Conservation (phyloP, 2,329 filamentous ascomycete genomes). For the Colletotrichum sp. region DNA sequence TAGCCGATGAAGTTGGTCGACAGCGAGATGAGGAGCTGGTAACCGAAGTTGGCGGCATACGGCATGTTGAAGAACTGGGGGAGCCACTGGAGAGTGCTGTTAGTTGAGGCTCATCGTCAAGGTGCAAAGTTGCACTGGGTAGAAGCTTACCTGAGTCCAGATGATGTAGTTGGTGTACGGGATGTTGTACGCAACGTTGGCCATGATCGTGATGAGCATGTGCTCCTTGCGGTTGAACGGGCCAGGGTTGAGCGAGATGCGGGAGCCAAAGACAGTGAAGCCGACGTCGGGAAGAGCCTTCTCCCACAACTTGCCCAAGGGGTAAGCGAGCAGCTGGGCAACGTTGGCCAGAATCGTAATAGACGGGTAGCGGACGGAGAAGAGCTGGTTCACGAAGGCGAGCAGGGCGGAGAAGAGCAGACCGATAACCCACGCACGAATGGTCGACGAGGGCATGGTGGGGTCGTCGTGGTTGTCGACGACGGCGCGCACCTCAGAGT, state of each 20-base stretch:
- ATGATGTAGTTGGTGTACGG: conserved; percentile 50
- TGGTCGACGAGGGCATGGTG: conserved; percentile 37
- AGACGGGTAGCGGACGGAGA: conserved; percentile 39
- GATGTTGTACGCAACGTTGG: conserved; percentile 50
- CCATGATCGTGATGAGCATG: conserved; percentile 57
- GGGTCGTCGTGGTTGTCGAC: conserved; percentile 44
- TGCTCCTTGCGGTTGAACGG: conserved; percentile 60
- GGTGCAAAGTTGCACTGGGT: not conserved
- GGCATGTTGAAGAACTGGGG: conserved; percentile 47
- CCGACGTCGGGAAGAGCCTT: conserved; percentile 35
- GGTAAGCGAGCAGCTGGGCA: conserved; percentile 41
- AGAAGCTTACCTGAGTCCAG: conserved; percentile 40
- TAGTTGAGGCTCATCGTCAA: not conserved
- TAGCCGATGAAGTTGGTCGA: conserved; percentile 54
- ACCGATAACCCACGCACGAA: conserved; percentile 39
- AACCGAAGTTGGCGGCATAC: conserved; percentile 45
- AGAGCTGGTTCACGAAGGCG: conserved; percentile 39
- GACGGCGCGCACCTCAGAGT: conserved; percentile 42
- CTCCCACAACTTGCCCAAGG: conserved; percentile 38
- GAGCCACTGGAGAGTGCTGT: conserved; percentile 21
- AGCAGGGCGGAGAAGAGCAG: conserved; percentile 35
- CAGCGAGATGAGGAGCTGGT: conserved; percentile 50
- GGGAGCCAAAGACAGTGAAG: conserved; percentile 34
- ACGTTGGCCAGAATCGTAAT: conserved; percentile 41
- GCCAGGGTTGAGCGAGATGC: conserved; percentile 49